Conservation (phyloP, 2,329 filamentous ascomycete species). For the Xylariaceae sp. region DNA sequence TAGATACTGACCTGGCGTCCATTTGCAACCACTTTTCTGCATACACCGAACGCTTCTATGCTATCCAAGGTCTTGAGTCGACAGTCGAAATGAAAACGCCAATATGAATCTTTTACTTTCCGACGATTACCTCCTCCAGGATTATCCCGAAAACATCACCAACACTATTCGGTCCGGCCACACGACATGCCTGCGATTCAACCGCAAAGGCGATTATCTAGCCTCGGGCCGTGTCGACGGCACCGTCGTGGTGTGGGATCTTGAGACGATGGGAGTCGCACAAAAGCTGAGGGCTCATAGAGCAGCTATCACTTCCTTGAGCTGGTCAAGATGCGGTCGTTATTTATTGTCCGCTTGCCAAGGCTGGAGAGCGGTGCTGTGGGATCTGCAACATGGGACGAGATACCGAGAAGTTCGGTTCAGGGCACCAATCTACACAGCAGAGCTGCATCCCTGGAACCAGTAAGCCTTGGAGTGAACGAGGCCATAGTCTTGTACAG, state of each 20-base stretch:
- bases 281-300: conserved; percentile 91
- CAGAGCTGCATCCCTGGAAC: conserved; percentile 87
- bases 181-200: conserved; percentile 73
- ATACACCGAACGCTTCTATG: no score
- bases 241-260: conserved; percentile 91
- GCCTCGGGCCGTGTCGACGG: conserved; percentile 92
- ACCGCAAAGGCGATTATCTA: conserved; percentile 87
- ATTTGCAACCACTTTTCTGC: no score
- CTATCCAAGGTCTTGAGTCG: no score
- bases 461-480: conserved; percentile 51
- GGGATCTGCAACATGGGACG: conserved; percentile 72
- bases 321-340: conserved; percentile 88
- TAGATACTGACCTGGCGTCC: no score
- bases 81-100: conserved; percentile 21
- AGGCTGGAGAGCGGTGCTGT: conserved; percentile 93
- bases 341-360: conserved; percentile 91
- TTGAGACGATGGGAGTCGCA: conserved; percentile 95
- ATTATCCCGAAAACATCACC: conserved; percentile 86
- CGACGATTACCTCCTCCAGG: conserved; percentile 61
- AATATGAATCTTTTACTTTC: conserved; percentile 56
- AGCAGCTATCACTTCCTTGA: conserved; percentile 86
- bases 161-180: conserved; percentile 74
- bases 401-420: conserved; percentile 82
- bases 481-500: not conserved
- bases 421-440: conserved; percentile 89